These are phyloP conservation scores for Klebsormidium nitens DNA, from an alignment of 139 green algal genomes.

Conservation along the genomic window DNA sequence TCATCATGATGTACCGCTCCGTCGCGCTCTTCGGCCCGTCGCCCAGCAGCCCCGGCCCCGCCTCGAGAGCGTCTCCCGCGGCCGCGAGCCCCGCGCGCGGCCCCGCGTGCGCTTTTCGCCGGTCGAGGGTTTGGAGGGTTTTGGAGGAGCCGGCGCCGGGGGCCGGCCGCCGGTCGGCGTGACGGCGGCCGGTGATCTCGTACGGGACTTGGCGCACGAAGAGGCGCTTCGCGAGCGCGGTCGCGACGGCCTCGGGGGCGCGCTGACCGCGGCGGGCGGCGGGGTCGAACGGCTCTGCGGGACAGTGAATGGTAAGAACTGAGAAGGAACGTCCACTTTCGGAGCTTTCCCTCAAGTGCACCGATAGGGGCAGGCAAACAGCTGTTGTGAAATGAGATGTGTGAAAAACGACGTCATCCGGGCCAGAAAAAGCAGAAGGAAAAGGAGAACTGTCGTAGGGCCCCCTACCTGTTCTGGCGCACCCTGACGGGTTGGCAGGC, in stretches of 20 bases:
- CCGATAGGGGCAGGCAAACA: too few relatives aligned
- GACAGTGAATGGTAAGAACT: conserved; percentile 6
- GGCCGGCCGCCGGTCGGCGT: neutral
- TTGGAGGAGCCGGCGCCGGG: too few relatives aligned
- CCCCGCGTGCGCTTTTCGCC: neutral
- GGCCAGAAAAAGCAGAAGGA: neutral
- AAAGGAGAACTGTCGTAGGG: neutral
- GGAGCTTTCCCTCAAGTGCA: too few relatives aligned
- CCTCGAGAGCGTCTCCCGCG: neutral
- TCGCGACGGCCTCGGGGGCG: conserved; percentile 31
- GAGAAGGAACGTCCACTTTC: too few relatives aligned
- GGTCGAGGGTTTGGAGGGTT: neutral
- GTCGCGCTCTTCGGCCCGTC: too few relatives aligned
- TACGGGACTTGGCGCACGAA: conserved; percentile 37
- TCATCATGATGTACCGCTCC: conserved; percentile 26
- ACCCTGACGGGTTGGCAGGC: conserved; percentile 17
- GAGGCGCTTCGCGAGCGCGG: conserved; percentile 20
- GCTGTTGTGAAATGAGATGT: neutral
- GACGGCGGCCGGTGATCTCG: conserved; percentile 7
- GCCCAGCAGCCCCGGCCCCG: neutral
- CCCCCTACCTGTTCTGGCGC: conserved; percentile 6
- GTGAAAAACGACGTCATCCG: neutral
- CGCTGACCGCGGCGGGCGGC: conserved; percentile 7
- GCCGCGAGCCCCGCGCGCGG: neutral
- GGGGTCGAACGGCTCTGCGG: conserved; percentile 25